A percentile compares a stretch with the other conserved stretches of the same genome.
These are phyloP conservation scores for Macrolepiota albuminosa DNA, from an alignment of 768 basidiomycete genomes.

Conservation along the genomic window DNA sequence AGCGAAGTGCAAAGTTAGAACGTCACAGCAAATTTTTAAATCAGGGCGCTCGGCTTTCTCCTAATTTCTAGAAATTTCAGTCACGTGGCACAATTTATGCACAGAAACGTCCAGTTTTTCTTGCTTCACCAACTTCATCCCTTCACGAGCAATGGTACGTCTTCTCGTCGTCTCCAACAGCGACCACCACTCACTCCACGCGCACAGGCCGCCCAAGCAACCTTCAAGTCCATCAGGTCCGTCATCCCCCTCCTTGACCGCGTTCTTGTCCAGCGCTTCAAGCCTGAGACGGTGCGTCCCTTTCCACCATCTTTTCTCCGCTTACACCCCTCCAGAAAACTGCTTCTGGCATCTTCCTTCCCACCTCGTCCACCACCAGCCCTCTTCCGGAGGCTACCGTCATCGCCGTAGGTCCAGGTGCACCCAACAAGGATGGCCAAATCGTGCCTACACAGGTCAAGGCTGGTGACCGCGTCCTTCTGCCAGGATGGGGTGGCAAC, in stretches of 20 bases:
- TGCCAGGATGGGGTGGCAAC: slow-evolving; percentile 97
- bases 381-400: slow-evolving; percentile 98
- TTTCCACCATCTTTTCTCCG: neutral
- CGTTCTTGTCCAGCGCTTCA: slow-evolving; percentile 96
- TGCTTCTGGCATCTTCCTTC: slow-evolving; percentile 92
- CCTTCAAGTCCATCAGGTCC: slow-evolving; percentile 93
- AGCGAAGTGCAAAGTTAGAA: neutral
- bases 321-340: slow-evolving; percentile 69
- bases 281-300: slow-evolving; percentile 83
- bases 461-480: slow-evolving; percentile 86
- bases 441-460: slow-evolving; percentile 73
- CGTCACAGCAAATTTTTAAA: slow-evolving; percentile 11
- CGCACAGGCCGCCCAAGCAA: slow-evolving; percentile 74
- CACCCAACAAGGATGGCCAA: slow-evolving; percentile 81
- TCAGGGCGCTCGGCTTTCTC: slow-evolving; percentile 11
- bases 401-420: slow-evolving; percentile 92
- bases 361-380: slow-evolving; percentile 76
- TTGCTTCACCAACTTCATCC: neutral
- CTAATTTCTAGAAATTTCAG: slow-evolving; percentile 13
- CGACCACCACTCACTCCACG: neutral
- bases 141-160: slow-evolving; percentile 11
- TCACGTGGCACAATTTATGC: slow-evolving; percentile 12
- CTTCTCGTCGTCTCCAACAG: neutral
- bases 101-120: slow-evolving; percentile 13
- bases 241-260: slow-evolving; percentile 92